These are phyloP conservation scores for Flaveria ramosissima DNA, from an alignment of 129 eudicot genomes.

Conservation along the genomic window DNA sequence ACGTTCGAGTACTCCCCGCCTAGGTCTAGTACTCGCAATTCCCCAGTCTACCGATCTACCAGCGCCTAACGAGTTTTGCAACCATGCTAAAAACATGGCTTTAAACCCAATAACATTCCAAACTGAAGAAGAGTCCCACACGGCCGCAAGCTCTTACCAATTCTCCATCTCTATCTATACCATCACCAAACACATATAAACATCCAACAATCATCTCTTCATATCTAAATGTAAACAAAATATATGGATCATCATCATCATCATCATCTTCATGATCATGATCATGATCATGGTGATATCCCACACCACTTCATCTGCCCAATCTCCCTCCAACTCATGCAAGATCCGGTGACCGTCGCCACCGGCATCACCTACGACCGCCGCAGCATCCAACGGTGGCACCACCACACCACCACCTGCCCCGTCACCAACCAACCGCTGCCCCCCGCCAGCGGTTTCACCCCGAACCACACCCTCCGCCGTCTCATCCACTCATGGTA, in stretches of 20 bases:
- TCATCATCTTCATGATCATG: too few species aligned
- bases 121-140: conserved; percentile 33
- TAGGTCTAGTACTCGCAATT: too few species aligned
- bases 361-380: conserved; percentile 87
- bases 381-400: conserved; percentile 67
- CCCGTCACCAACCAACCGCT: conserved; percentile 78
- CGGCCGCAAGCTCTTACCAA: conserved; percentile 57
- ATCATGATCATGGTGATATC: conserved; percentile 50
- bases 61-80: too few species aligned
- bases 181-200: conserved; percentile 7
- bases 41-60: too few species aligned
- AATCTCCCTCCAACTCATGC: conserved; percentile 88
- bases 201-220: conserved; percentile 16
- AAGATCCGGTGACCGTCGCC: conserved; percentile 68
- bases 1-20: too few species aligned
- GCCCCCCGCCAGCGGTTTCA: conserved; percentile 38
- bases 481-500: conserved; percentile 74
- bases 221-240: neutral
- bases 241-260: too few species aligned
- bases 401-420: conserved; percentile 44
- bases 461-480: conserved; percentile 76
- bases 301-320: conserved; percentile 82
- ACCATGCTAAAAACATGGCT: neutral
- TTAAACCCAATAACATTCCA: neutral
- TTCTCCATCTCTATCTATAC: neutral